Conservation (phyloP, 257 asterid species). For the Ophiorrhiza pumila region DNA sequence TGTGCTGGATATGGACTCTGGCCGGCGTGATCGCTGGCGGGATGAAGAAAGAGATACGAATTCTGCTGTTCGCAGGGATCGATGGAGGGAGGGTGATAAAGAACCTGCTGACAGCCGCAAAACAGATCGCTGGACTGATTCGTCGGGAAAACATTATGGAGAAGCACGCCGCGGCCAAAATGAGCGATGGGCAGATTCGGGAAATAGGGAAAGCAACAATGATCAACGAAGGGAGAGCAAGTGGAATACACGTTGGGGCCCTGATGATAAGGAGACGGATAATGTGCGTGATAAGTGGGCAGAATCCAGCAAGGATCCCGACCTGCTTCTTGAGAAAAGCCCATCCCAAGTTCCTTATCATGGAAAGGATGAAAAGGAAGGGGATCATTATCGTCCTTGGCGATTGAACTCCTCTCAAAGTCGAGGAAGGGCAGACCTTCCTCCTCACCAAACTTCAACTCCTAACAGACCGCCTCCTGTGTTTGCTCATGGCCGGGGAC, state of each 20-base stretch:
- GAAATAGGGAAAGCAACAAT: constrained; percentile 58
- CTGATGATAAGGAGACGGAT: constrained; percentile 59
- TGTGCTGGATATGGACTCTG: constrained; percentile 66
- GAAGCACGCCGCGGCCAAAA: constrained; percentile 69
- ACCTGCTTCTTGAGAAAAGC: constrained; percentile 51
- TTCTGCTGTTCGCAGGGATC: constrained; percentile 67
- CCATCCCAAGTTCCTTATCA: constrained; percentile 40
- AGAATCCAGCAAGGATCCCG: constrained; percentile 59
- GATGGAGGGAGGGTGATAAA: constrained; percentile 93
- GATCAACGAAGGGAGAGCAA: constrained; percentile 91
- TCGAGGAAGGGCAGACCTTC: constrained; percentile 75
- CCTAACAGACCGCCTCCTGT: constrained; percentile 57
- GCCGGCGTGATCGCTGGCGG: constrained; percentile 88
- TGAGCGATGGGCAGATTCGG: constrained; percentile 76
- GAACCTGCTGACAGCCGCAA: constrained; percentile 59
- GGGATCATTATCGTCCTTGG: constrained; percentile 83
- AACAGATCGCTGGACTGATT: constrained; percentile 68
- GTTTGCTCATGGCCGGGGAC: constrained; percentile 75
- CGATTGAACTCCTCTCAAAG: constrained; percentile 61
- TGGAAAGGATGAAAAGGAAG: constrained; percentile 81
- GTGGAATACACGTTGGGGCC: constrained; percentile 97
- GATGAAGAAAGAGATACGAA: constrained; percentile 95
- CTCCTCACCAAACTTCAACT: constrained; percentile 41
- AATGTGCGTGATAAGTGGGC: constrained; percentile 66
- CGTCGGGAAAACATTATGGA: constrained; percentile 65